Evolutionary conservation across 1,284 basidiomycete genomes (phyloP).

Genomic region (Rhizoctonia solani): DNA sequence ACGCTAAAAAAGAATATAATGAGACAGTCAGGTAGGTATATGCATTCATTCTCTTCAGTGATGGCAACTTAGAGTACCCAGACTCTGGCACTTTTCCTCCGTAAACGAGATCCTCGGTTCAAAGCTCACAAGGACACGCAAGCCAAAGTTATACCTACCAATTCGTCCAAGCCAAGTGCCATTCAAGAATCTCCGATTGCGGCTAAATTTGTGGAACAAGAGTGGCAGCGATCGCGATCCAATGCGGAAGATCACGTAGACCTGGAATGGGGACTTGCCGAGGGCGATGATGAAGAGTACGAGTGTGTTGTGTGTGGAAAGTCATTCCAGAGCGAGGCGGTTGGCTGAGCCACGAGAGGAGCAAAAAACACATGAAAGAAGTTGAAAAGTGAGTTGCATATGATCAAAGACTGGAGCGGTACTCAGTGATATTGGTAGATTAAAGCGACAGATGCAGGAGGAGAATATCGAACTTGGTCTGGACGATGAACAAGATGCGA

Average conservation of each 20-base stretch:
- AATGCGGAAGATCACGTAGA: slow-evolving; percentile 53
- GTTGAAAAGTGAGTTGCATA: slow-evolving; percentile 60
- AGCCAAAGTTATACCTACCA: slow-evolving; percentile 40
- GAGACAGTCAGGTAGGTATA: slow-evolving; percentile 80
- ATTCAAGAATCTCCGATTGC: slow-evolving; percentile 34
- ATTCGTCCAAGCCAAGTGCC: slow-evolving; percentile 41
- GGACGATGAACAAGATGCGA: slow-evolving; percentile 41
- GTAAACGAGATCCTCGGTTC: slow-evolving; percentile 93
- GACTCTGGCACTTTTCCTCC: slow-evolving; percentile 79
- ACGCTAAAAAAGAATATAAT: slow-evolving; percentile 89
- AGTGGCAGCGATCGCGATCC: slow-evolving; percentile 72
- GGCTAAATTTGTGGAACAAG: slow-evolving; percentile 70
- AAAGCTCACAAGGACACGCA: slow-evolving; percentile 69
- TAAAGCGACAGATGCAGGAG: slow-evolving; percentile 73
- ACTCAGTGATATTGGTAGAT: no score
- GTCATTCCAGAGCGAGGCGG: slow-evolving; percentile 87
- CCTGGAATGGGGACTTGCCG: slow-evolving; percentile 60
- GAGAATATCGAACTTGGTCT: slow-evolving; percentile 72
- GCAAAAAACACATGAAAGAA: slow-evolving; percentile 92
- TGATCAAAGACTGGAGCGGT: background rate
- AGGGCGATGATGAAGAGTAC: slow-evolving; percentile 77
- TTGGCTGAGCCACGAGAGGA: slow-evolving; percentile 97
- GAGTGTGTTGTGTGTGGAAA: slow-evolving; percentile 97
- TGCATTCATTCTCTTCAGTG: background rate
- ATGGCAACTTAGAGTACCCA: slow-evolving; percentile 48